Evolutionary conservation across 441 rosid genomes (phyloP), one percentile per base, ranked within the genome.

Genomic region (Rhodomyrtus psidioides): DNA sequence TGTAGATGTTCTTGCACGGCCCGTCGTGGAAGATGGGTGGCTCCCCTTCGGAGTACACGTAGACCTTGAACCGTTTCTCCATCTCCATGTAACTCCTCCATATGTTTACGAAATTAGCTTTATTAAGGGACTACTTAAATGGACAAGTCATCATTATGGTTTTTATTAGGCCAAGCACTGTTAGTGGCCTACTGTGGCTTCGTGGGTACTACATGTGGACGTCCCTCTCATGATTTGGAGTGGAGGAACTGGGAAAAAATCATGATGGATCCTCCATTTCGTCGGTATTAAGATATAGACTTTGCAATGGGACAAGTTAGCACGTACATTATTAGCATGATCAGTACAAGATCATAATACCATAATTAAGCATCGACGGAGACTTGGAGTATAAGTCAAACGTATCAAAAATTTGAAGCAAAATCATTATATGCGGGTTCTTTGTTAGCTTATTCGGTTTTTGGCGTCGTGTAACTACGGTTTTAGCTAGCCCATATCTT

Each of bases 31-130:
- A 93, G 7, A 97, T 89, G 51, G 99, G 99, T 13, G 84, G 86
- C 79, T 94, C 98, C n/a, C 99, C 99, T 91, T 97, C 99, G n/a
- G 85, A 86, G 89, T 97, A 97, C 74, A 96, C 99, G 84, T 92
- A 95, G 15, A 97, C 98, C 88, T 95, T 96, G 91, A 97, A 94
- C 88, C 94, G 93, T 90, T 84, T 95, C 90, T 97, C 99, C 98
- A 97, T 95, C 86, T 97, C 98, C 87, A 81, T 2, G 55, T 97
- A 95, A 86, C 98, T 97, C 94, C 99, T 95, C 87, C 27, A 85
- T 84, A 56, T 28, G 44, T 74, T 55, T 83, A 24, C 21, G 46
- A 23, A 30, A 82, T 56, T 17, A 27, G 17, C 24, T 54, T 82
- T 82, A 17, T 26, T 51, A 19, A 83, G 54, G n/a, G n/a, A 28